Evolutionary conservation across 2,329 filamentous ascomycete genomes (phyloP).

Genomic region (Cordyceps cateniannulata): DNA sequence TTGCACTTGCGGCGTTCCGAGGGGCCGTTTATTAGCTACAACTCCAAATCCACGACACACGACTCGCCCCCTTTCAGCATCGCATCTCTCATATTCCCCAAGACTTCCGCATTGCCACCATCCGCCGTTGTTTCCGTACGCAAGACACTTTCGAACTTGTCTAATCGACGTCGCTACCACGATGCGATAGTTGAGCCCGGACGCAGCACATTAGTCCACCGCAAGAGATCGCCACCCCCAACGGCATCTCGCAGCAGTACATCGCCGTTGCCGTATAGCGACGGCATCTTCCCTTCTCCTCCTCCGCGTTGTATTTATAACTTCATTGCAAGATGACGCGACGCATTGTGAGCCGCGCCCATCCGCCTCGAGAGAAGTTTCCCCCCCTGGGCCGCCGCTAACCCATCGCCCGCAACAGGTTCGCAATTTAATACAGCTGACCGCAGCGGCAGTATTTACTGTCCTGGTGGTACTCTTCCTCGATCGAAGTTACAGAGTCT

Average conservation of each 20-base stretch:
- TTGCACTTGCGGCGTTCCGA: neutral
- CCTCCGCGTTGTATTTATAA: neutral
- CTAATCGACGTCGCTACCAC: neutral
- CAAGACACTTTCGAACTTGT: neutral
- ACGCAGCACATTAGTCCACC: neutral
- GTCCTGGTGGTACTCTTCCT: constrained; percentile 72
- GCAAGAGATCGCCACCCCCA: neutral
- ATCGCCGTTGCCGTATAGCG: neutral
- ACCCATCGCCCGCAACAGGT: constrained; percentile 33
- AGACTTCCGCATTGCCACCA: neutral
- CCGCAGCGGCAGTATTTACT: constrained; percentile 57
- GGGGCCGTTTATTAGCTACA: constrained; percentile 2
- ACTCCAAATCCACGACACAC: constrained; percentile 1
- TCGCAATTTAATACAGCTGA: constrained; percentile 69
- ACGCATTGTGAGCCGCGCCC: constrained; percentile 12
- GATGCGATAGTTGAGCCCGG: constrained; percentile 9
- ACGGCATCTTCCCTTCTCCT: neutral
- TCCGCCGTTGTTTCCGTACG: neutral
- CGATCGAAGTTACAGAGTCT: constrained; percentile 81
- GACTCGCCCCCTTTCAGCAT: constrained; percentile 8
- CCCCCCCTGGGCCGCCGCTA: neutral
- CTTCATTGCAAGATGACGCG: constrained; percentile 17
- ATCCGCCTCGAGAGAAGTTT: neutral
- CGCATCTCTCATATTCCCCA: neutral
- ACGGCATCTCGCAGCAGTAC: constrained; percentile 1